Percentiles rank a stretch among this genome's conserved stretches.
Conservation (phyloP, 257 asterid species). For the Fraxinus cuspidata region DNA sequence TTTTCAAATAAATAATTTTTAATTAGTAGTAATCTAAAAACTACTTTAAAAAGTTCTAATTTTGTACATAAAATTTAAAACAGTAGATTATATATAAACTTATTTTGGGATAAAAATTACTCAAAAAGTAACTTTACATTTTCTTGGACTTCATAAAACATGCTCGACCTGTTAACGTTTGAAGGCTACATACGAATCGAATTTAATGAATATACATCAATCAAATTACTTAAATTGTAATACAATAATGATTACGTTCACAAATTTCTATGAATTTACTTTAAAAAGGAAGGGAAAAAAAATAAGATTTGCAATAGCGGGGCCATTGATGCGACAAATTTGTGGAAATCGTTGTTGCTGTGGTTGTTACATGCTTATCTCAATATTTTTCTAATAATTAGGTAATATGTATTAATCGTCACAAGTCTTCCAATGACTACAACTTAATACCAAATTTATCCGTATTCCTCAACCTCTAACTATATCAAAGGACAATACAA, state of each 20-base stretch:
- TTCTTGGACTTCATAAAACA: no score
- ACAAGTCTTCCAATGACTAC: conserved; percentile 7
- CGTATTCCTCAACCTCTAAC: conserved; percentile 1
- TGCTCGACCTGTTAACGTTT: no score
- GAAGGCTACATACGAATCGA: background rate
- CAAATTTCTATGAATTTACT: no score
- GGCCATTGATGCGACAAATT: conserved; percentile 1
- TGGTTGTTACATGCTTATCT: background rate
- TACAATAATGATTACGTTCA: background rate
- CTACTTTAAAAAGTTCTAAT: no score
- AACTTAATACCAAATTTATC: conserved; percentile 3
- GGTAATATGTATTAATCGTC: background rate
- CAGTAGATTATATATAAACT: no score
- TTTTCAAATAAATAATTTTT: no score
- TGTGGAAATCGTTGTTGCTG: background rate
- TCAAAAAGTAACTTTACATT: no score
- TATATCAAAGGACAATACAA: background rate
- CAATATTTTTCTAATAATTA: background rate
- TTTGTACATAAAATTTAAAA: no score
- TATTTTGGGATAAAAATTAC: no score
- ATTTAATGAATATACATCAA: background rate
- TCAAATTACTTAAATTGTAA: background rate
- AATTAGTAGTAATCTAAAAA: no score
- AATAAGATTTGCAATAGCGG: background rate
- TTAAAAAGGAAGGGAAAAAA: background rate